These are phyloP conservation scores for Hemileccinum impolitum DNA, from an alignment of 768 basidiomycete species.

Conservation along the genomic window DNA sequence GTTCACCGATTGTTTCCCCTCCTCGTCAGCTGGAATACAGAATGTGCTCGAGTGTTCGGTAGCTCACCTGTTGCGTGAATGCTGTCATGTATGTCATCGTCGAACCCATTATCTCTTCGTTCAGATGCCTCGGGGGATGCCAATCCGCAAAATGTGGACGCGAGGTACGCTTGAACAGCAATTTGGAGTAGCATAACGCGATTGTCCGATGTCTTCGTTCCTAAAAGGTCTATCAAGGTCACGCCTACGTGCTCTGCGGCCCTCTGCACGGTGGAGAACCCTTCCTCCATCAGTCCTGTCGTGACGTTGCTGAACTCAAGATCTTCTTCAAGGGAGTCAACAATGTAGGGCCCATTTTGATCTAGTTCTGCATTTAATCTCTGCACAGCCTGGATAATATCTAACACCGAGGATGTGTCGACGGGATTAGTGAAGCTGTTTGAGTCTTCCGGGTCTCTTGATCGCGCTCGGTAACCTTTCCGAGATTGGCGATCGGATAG, in stretches of 20 bases:
- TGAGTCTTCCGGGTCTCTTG: no score
- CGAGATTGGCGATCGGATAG: no score
- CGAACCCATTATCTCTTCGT: conserved; percentile 1
- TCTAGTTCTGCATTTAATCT: conserved; percentile 11
- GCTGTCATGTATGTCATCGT: conserved; percentile 1
- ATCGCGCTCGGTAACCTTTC: no score
- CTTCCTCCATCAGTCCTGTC: neutral
- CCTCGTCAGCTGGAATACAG: neutral
- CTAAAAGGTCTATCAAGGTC: neutral
- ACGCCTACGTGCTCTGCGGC: neutral
- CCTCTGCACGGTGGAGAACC: neutral
- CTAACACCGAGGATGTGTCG: conserved; percentile 12
- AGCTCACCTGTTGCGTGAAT: conserved; percentile 7
- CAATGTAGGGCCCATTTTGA: conserved; percentile 9
- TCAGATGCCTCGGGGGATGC: conserved; percentile 6
- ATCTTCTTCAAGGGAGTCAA: neutral
- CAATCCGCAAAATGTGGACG: neutral
- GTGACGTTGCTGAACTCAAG: neutral
- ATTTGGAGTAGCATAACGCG: conserved; percentile 9
- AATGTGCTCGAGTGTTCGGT: neutral
- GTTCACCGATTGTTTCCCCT: neutral
- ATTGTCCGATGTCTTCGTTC: neutral
- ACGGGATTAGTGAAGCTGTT: conserved; percentile 2
- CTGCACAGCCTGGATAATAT: conserved; percentile 3
- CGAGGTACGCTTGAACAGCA: conserved; percentile 7